Evolutionary conservation across 2,329 filamentous ascomycete species (phyloP).

Genomic region (Incumbomyces lentus): DNA sequence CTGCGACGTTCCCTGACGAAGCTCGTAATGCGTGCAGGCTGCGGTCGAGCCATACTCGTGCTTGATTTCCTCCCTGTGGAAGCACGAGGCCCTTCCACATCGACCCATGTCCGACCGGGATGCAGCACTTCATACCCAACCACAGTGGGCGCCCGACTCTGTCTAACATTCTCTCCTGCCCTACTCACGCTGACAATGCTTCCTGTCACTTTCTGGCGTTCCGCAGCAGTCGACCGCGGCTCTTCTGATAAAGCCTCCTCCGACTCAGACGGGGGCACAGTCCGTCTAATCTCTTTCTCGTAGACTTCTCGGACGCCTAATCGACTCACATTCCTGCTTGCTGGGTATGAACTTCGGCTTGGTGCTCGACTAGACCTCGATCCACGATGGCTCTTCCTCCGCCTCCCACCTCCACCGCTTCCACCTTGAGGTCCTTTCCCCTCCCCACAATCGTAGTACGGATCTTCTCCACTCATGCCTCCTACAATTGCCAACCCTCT

Average conservation of each 20-base stretch:
- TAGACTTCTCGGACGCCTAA: neutral
- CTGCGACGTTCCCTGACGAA: neutral
- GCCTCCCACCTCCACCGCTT: constrained; percentile 7
- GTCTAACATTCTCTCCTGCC: neutral
- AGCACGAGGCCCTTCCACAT: constrained; percentile 6
- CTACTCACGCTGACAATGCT: constrained; percentile 1
- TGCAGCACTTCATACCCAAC: constrained; percentile 16
- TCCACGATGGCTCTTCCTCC: constrained; percentile 8
- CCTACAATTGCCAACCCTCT: constrained; percentile 8
- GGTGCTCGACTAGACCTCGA: constrained; percentile 9
- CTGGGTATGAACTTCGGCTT: constrained; percentile 2
- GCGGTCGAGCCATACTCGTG: neutral
- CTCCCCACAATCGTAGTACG: constrained; percentile 9
- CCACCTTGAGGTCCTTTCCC: constrained; percentile 4
- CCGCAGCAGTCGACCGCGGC: neutral
- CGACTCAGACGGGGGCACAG: neutral
- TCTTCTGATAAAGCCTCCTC: neutral
- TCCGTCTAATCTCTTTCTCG: constrained; percentile 1
- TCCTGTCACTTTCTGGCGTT: neutral
- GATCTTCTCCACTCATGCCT: neutral
- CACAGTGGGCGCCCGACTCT: constrained; percentile 6
- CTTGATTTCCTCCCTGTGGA: neutral
- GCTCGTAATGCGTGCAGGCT: neutral
- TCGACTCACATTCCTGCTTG: neutral
- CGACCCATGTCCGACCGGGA: constrained; percentile 14